A percentile compares a stretch with the other conserved stretches of the same genome.
phyloP scores from a whole-genome alignment of 768 basidiomycete genomes.

The Lentinula raphanica region DNA sequence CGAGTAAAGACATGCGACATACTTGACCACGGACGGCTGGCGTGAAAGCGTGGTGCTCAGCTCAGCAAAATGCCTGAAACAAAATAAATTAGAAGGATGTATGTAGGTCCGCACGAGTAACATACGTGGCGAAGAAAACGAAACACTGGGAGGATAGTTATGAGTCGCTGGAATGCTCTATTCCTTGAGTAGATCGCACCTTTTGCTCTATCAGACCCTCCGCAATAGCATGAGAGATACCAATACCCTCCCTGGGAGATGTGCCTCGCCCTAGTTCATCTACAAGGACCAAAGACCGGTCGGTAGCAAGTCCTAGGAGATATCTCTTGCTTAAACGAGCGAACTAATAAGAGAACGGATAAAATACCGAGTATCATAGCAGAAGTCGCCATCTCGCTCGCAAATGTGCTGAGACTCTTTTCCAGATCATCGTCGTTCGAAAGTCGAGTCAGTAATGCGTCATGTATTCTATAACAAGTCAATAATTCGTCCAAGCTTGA shows the following conservation, averaged over 20 bases:
- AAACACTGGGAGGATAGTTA: constrained; percentile 47
- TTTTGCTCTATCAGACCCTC: constrained; percentile 70
- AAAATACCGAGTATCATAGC: constrained; percentile 81
- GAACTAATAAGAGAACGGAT: not conserved
- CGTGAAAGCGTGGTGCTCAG: constrained; percentile 69
- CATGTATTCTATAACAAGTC: constrained; percentile 54
- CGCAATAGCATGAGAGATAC: constrained; percentile 80
- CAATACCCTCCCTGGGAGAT: constrained; percentile 74
- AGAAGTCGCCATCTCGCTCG: constrained; percentile 87
- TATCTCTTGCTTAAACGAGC: not conserved
- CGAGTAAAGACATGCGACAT: constrained; percentile 18
- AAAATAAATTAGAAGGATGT: constrained; percentile 5
- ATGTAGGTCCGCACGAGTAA: not conserved
- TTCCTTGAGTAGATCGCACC: constrained; percentile 32
- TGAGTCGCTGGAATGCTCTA: not conserved
- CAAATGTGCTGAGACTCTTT: constrained; percentile 88
- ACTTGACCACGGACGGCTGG: constrained; percentile 81
- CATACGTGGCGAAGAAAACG: constrained; percentile 88
- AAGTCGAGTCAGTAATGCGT: constrained; percentile 77
- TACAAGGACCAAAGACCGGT: constrained; percentile 71
- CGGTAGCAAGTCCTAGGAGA: constrained; percentile 58
- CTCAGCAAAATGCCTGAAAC: constrained; percentile 70
- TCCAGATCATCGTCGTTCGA: constrained; percentile 95
- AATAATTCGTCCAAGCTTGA: not conserved
- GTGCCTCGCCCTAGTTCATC: constrained; percentile 96